Evolutionary conservation across 73 alveolate species (phyloP).

Genomic region (Tetrahymena borealis): DNA sequence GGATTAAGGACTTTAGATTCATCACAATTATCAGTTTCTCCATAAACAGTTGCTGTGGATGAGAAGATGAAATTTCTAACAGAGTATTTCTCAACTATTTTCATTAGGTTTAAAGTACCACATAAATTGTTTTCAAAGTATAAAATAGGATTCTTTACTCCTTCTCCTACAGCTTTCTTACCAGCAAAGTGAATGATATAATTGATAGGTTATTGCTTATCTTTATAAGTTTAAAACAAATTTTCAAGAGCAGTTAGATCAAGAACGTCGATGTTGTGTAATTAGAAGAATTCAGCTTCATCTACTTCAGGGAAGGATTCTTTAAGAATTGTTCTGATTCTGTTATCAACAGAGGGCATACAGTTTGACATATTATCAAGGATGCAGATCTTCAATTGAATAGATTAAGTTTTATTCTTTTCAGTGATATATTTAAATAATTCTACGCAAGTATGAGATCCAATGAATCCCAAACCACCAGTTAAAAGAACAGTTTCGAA

Average conservation of each 20-base stretch:
- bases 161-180: slow-evolving; percentile 93
- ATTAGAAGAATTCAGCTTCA: slow-evolving; percentile 25
- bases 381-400: slow-evolving; percentile 51
- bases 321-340: slow-evolving; percentile 46
- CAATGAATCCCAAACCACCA: slow-evolving; percentile 97
- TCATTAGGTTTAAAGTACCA: slow-evolving; percentile 75
- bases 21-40: slow-evolving; percentile 90
- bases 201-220: slow-evolving; percentile 38
- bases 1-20: slow-evolving; percentile 67
- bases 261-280: slow-evolving; percentile 17
- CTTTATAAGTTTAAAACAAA: slow-evolving; percentile 20
- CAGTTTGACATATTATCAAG: slow-evolving; percentile 82
- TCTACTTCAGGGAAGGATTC: slow-evolving; percentile 1
- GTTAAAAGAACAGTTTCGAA: slow-evolving; percentile 66
- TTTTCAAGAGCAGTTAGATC: slow-evolving; percentile 25
- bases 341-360: slow-evolving; percentile 47
- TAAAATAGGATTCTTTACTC: slow-evolving; percentile 76
- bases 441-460: slow-evolving; percentile 90
- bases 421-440: slow-evolving; percentile 48
- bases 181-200: slow-evolving; percentile 97
- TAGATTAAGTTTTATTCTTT: not conserved
- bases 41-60: slow-evolving; percentile 95
- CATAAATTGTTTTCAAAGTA: slow-evolving; percentile 91
- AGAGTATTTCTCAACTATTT: slow-evolving; percentile 58
- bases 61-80: slow-evolving; percentile 75